Percentiles rank a stretch among this genome's conserved stretches.
Evolutionary conservation across 371 early-diverging fungal genomes (phyloP).

Genomic region (Mortierella sp.): DNA sequence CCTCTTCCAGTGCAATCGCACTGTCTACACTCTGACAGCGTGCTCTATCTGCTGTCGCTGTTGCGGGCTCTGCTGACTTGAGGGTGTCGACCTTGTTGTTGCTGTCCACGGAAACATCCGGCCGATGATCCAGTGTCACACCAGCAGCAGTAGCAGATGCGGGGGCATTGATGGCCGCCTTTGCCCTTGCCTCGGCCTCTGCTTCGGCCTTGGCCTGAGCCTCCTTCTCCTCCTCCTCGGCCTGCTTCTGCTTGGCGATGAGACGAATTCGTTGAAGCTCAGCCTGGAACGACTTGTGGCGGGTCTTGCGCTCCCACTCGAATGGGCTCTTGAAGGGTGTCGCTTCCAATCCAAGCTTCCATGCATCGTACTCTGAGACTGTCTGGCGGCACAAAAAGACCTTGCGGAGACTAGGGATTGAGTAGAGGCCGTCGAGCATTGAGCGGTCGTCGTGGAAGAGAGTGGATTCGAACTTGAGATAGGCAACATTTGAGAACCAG

Average conservation of each 20-base stretch:
- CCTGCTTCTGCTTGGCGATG: not conserved
- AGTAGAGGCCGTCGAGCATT: conserved; percentile 19
- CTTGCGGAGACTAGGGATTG: conserved; percentile 20
- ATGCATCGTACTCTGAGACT: conserved; percentile 29
- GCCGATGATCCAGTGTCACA: not conserved
- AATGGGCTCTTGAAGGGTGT: conserved; percentile 15
- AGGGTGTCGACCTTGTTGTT: not conserved
- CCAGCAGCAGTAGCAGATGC: not conserved
- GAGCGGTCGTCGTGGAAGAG: conserved; percentile 12
- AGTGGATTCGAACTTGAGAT: conserved; percentile 13
- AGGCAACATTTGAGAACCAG: conserved; percentile 22
- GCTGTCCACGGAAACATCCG: conserved; percentile 9
- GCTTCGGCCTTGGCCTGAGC: not conserved
- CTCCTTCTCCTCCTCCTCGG: not conserved
- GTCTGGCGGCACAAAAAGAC: conserved; percentile 12
- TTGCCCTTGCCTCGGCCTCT: not conserved
- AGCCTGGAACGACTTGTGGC: conserved; percentile 9
- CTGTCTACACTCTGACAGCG: conserved; percentile 18
- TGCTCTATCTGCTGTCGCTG: conserved; percentile 1
- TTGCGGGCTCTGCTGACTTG: not conserved
- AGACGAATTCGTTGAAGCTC: not conserved
- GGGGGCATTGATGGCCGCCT: not conserved
- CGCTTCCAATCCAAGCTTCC: conserved; percentile 31
- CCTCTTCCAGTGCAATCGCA: conserved; percentile 17
- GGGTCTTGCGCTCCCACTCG: conserved; percentile 39